Evolutionary conservation across 768 basidiomycete genomes (phyloP), one percentile per base, ranked within the genome.

Genomic region (Mycena pura): DNA sequence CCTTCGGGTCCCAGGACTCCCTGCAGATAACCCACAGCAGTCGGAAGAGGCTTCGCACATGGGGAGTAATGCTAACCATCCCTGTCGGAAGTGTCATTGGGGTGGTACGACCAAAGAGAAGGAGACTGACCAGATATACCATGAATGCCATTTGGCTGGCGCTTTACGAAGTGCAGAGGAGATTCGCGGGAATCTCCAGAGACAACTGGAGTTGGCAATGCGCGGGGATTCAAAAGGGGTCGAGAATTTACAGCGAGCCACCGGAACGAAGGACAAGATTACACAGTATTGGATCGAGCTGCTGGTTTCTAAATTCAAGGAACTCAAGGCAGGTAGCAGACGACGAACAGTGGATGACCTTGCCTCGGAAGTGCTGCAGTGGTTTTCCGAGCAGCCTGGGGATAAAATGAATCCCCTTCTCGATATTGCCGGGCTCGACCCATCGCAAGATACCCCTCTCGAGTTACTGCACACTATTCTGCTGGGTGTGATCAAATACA

Each of bases 1-100:
- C 6, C 7, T 69, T 8, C 48, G 56, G 1, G 31, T 49, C 3
- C 62, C 56, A 7, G 51, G 48, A 14, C 40, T 66, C 2, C 63
- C 66, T 7, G 63, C 50, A 1, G 68, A 69, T 29, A 69, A 69
- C 28, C 68, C 68, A 17, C 65, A 67, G 48, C 65, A 67, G 47
- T 64, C 68, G 2, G 66, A 67, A 22, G 54, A 64, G 25, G 32
- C 50, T 13, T 58, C 48, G 3, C 66, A 67, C 31, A 65, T 67
- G 46, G 63, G 63, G 1, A 19, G 50, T 3, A 51, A 55, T 17
- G 62, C 44, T 2, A 69, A 67, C 27, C 48, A 15, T 19, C 51
- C 52, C 3, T 69, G 65, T 43, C 65, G 62, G 3, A 56, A 50
- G 8, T 66, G 65, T 25, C 19, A 48, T 2, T 54, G 57, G 46